Conservation (phyloP, 768 basidiomycete genomes). For the Agaricus subrufescens region DNA sequence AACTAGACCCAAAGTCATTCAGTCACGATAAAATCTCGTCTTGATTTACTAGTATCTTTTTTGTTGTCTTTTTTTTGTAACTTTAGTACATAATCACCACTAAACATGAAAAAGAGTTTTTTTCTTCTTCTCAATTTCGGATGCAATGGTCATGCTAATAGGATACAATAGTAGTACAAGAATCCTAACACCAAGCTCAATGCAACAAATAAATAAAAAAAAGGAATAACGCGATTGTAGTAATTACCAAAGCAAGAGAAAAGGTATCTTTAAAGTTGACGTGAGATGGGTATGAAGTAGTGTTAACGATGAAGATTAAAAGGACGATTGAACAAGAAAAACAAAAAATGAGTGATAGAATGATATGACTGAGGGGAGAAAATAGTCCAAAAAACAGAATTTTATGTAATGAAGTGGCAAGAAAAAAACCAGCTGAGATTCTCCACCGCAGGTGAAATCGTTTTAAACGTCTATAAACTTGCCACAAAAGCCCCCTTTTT, state of each 20-base stretch:
- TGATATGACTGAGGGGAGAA: not conserved
- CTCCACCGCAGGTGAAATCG: constrained; percentile 1
- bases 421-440: not conserved
- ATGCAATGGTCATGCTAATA: constrained; percentile 7
- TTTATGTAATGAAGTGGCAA: not conserved
- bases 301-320: not conserved
- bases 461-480: not conserved
- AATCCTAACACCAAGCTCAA: not conserved
- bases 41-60: too few species aligned
- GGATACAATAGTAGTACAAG: constrained; percentile 6
- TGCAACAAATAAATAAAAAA: not conserved
- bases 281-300: constrained; percentile 3
- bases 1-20: not conserved
- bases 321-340: not conserved
- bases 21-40: too few species aligned
- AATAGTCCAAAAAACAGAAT: not conserved
- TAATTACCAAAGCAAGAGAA: not conserved
- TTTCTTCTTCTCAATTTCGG: not conserved
- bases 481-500: not conserved
- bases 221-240: not conserved
- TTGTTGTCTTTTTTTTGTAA: too few species aligned
- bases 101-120: not conserved
- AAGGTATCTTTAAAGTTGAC: constrained; percentile 2
- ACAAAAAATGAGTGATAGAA: not conserved
- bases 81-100: too few species aligned